Evolutionary conservation across 352 stramenopile species (phyloP).

Genomic region (Phytophthora niederhauseri): DNA sequence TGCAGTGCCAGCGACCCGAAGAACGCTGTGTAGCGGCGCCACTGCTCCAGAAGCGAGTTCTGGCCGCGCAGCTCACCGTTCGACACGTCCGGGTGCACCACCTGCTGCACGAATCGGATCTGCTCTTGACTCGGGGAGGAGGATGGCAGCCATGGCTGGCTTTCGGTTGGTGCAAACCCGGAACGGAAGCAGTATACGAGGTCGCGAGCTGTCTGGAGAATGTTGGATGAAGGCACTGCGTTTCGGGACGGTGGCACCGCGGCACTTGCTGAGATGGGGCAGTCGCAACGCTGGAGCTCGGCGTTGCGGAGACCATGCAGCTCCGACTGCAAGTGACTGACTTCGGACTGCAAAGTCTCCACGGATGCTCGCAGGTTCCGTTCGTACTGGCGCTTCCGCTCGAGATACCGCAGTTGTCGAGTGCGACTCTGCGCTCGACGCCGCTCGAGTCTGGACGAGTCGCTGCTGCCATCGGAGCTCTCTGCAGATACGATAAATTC

Average conservation of each 20-base stretch:
- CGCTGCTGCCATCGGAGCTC: background rate
- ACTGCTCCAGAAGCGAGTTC: conserved; percentile 39
- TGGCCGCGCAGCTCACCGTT: conserved; percentile 21
- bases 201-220: conserved; percentile 13
- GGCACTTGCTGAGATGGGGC: background rate
- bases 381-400: conserved; percentile 33
- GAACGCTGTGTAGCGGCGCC: conserved; percentile 27
- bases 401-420: conserved; percentile 35
- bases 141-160: conserved; percentile 17
- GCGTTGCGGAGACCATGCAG: background rate
- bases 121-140: conserved; percentile 14
- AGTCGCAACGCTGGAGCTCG: background rate
- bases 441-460: conserved; percentile 7
- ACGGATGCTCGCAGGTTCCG: conserved; percentile 15
- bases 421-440: conserved; percentile 23
- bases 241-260: background rate
- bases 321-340: conserved; percentile 13
- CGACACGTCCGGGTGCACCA: conserved; percentile 12
- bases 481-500: background rate
- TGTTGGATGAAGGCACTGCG: background rate
- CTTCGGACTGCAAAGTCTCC: conserved; percentile 15
- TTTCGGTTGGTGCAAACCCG: conserved; percentile 15
- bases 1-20: conserved; percentile 20
- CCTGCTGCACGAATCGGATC: conserved; percentile 29
- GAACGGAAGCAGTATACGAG: conserved; percentile 34